phyloP scores from a whole-genome alignment of 1,139 yeast genomes.

The Diutina mesorugosa region DNA sequence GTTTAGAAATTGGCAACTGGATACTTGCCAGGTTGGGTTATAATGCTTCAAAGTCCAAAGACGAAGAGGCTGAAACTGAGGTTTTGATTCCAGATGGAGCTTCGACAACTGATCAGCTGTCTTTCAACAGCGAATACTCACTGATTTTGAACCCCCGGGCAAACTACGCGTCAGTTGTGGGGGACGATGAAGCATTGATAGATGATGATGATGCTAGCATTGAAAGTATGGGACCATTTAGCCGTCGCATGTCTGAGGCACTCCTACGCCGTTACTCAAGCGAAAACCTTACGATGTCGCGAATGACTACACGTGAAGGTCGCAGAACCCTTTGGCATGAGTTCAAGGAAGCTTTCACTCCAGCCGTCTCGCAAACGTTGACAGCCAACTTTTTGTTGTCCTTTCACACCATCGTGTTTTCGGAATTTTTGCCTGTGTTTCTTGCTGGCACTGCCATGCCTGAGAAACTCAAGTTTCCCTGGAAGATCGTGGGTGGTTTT shows the following conservation, averaged over 20 bases:
- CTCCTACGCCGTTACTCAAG: not conserved
- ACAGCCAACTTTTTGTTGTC: slow-evolving; percentile 30
- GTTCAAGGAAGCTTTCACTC: slow-evolving; percentile 10
- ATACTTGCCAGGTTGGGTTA: not conserved
- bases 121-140: not conserved
- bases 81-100: not conserved
- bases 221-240: not conserved
- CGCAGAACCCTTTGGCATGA: not conserved
- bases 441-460: slow-evolving; percentile 33
- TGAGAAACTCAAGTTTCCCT: slow-evolving; percentile 23
- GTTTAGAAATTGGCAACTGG: slow-evolving; percentile 7
- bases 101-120: not conserved
- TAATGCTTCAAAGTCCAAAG: not conserved
- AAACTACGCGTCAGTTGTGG: not conserved
- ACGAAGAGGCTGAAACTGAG: not conserved
- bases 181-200: not conserved
- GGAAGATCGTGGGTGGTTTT: slow-evolving; percentile 9
- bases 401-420: slow-evolving; percentile 38
- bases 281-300: not conserved
- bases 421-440: slow-evolving; percentile 49
- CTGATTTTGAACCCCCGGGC: not conserved
- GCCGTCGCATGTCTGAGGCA: not conserved
- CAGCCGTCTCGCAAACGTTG: slow-evolving; percentile 28
- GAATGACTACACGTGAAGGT: not conserved
- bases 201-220: not conserved